Base-by-base conservation (phyloP, 345 rosid genomes). In the Combretum micranthum region DNA sequence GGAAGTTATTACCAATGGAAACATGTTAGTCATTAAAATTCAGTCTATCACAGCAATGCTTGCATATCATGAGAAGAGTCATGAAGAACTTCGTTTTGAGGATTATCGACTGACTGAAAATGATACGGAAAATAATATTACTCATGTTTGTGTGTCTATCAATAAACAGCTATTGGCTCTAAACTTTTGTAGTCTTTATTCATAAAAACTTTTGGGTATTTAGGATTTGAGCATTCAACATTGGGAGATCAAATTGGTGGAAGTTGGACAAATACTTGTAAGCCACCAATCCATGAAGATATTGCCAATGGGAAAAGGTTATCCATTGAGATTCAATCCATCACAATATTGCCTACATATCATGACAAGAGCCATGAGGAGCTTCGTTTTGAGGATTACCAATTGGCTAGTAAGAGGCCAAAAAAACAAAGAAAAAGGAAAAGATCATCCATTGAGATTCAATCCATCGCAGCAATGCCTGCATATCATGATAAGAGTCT, bases 131-230 rank as follows among this genome's bases (percentile, higher is more conserved):
- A n/a, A n/a, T n/a, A n/a, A n/a, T n/a, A n/a, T n/a, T n/a, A n/a
- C n/a, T n/a, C n/a, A n/a, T n/a, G n/a, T n/a, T n/a, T n/a, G n/a
- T n/a, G n/a, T n/a, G n/a, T n/a, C n/a, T n/a, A n/a, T 64, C 93
- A n/a, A 64, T 86, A 44, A 73, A 87, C 23, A 61, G n/a, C n/a
- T n/a, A n/a, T n/a, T n/a, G n/a, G n/a, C n/a, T n/a, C n/a, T n/a
- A n/a, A n/a, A n/a, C n/a, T n/a, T n/a, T n/a, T n/a, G n/a, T n/a
- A n/a, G n/a, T n/a, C n/a, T n/a, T n/a, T n/a, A n/a, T n/a, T n/a
- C n/a, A n/a, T n/a, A n/a, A n/a, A n/a, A n/a, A n/a, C 89, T 57
- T 84, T 78, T 67, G 94, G 84, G 19, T 75, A 70, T 66, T 52
- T 65, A 37, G 66, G 80, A 55, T 75, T 84, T 71, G 86, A 81